Base-by-base conservation (phyloP, 2,329 filamentous ascomycete genomes). In the Botryosphaeria agaves region DNA sequence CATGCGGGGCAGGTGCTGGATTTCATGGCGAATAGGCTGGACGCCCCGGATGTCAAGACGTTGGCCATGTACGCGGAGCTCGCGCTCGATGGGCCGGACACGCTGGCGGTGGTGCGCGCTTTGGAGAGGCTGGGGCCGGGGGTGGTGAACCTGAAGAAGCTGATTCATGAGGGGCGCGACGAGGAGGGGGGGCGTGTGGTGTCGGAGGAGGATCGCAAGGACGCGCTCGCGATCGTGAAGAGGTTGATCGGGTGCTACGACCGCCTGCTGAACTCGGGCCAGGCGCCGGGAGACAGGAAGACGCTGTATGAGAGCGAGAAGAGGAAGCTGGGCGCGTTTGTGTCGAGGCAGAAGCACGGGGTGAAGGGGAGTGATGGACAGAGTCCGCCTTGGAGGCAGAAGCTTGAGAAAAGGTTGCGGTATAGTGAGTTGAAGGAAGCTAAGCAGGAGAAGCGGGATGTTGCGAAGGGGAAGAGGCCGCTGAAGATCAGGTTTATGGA, bases 1-100 rank as follows among this genome's bases (percentile, higher is more conserved):
- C 64, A 77, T 39, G 77, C 80, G 4, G 69, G 61, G 30, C 52
- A 60, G 30, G 60, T 92, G 16, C 55, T 93, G 18, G 60, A 72
- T 31, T 48, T 68, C 30, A 84, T 85, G 76, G 42, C 50, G 27
- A 40, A 45, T 17, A 49, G 45, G 5, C 41, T 61, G 9, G 39
- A 46, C 7, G 45, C 56, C 3, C 64, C 67, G 2, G 71, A 78
- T 38, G 39, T 66, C 4, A 46, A 53, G 23, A 48, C 61, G 12
- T 49, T 77, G 35, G 57, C 60, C 23, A 46, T 61, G 5, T 80
- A 74, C 47, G 56, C 80, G 17, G 59, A 64, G 20, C 51, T 69
- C 9, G 64, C 70, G 4, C 52, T 72, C 26, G 56, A 55, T 28
- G 63, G 43, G 21, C 30, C 38, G 15, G 33, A 45, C 23, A 43